Conservation (phyloP, 176 grass and related monocot genomes). For the Zoysia pacifica region DNA sequence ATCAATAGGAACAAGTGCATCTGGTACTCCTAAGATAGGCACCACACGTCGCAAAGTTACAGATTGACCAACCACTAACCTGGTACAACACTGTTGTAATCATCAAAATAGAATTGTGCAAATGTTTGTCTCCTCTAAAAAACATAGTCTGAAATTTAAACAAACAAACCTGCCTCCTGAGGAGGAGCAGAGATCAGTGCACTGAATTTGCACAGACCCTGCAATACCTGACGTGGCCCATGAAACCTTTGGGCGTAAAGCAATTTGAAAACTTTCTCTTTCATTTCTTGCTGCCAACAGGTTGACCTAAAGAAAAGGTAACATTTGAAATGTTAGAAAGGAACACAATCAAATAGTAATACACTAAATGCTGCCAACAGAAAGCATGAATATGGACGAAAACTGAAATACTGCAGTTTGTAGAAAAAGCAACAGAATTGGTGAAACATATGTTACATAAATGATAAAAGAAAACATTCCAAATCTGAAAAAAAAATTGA, state of each 20-base stretch:
- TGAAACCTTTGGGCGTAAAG: conserved; percentile 85
- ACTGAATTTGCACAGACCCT: conserved; percentile 79
- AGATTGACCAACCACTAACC: conserved; percentile 72
- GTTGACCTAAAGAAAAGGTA: conserved; percentile 60
- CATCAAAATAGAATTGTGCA: conserved; percentile 42
- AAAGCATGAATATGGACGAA: conserved; percentile 21
- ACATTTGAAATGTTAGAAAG: not conserved
- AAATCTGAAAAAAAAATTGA: not conserved
- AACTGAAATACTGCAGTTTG: conserved; percentile 13
- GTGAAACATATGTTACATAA: conserved; percentile 6
- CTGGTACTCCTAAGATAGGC: conserved; percentile 94
- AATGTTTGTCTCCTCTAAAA: conserved; percentile 30
- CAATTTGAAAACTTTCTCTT: conserved; percentile 94
- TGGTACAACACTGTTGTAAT: conserved; percentile 50
- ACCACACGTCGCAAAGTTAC: conserved; percentile 83
- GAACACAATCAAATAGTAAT: conserved; percentile 24
- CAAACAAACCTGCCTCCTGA: conserved; percentile 77
- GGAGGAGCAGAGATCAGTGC: conserved; percentile 78
- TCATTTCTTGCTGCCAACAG: conserved; percentile 98
- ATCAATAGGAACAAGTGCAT: conserved; percentile 98
- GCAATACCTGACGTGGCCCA: conserved; percentile 82
- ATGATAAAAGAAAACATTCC: conserved; percentile 19
- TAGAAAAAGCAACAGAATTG: conserved; percentile 5
- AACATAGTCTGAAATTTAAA: conserved; percentile 15
- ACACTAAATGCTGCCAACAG: not conserved